Evolutionary conservation across 140 eudicot species (phyloP).

Genomic region (Oenanthe javanica): DNA sequence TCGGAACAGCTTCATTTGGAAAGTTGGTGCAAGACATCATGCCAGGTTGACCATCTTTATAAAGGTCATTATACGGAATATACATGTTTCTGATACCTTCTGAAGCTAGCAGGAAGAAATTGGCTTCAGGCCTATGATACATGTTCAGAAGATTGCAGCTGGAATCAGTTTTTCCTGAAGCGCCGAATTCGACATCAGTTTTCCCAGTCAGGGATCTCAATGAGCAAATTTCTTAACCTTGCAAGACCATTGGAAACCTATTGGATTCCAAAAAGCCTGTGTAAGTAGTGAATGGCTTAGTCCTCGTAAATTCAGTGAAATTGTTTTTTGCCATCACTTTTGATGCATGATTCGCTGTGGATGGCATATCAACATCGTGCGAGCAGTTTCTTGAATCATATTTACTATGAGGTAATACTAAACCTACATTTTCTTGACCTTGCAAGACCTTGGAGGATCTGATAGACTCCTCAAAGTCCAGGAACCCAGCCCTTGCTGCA

Average conservation of each 20-base stretch:
- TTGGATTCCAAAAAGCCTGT: slow-evolving; percentile 76
- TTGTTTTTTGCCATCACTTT: slow-evolving; percentile 40
- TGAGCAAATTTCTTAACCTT: slow-evolving; percentile 99
- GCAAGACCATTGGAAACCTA: slow-evolving; percentile 94
- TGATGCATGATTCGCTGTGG: slow-evolving; percentile 31
- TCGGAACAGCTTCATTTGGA: slow-evolving; percentile 27
- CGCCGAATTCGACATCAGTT: slow-evolving; percentile 25
- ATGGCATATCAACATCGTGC: slow-evolving; percentile 43
- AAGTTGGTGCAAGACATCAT: slow-evolving; percentile 25
- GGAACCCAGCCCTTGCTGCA: slow-evolving; percentile 56
- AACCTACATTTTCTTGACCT: slow-evolving; percentile 96
- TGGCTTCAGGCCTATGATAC: slow-evolving; percentile 28
- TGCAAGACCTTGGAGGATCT: slow-evolving; percentile 99
- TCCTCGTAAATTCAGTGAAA: slow-evolving; percentile 37
- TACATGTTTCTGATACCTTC: slow-evolving; percentile 61
- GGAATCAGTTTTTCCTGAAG: slow-evolving; percentile 39
- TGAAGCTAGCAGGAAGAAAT: slow-evolving; percentile 78
- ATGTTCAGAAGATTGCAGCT: slow-evolving; percentile 41
- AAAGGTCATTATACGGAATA: slow-evolving; percentile 35
- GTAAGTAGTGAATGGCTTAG: slow-evolving; percentile 49
- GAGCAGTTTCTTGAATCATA: slow-evolving; percentile 51
- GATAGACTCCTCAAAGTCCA: slow-evolving; percentile 81
- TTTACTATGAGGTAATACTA: slow-evolving; percentile 48
- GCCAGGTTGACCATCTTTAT: slow-evolving; percentile 30
- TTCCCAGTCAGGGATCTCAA: slow-evolving; percentile 56